Conservation (phyloP, 768 basidiomycete species). For the Pleurotus giganteus region DNA sequence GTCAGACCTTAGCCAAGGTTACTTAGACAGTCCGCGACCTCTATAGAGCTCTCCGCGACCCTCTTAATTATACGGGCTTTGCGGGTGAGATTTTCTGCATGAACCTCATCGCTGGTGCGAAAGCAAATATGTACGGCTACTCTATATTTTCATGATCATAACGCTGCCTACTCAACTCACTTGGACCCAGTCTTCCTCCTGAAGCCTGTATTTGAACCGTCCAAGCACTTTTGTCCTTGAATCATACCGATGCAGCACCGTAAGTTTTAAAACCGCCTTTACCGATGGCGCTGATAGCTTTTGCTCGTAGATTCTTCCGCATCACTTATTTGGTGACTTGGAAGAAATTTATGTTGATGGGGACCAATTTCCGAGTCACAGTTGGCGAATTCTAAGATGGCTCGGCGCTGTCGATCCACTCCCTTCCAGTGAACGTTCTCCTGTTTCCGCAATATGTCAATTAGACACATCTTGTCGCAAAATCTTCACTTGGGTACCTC, state of each 20-base stretch:
- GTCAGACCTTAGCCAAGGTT: slow-evolving; percentile 9
- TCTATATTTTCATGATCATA: neutral
- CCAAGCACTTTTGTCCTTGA: slow-evolving; percentile 21
- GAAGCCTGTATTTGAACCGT: slow-evolving; percentile 11
- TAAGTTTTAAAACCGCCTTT: slow-evolving; percentile 13
- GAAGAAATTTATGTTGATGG: slow-evolving; percentile 5
- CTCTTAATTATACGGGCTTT: slow-evolving; percentile 14
- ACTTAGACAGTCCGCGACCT: slow-evolving; percentile 9
- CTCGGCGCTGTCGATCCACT: too few species aligned
- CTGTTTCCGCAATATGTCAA: too few species aligned
- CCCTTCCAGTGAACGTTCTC: too few species aligned
- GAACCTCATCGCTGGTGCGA: neutral
- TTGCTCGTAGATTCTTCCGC: slow-evolving; percentile 22
- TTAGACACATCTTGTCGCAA: too few species aligned
- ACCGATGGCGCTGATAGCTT: neutral
- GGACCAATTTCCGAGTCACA: neutral
- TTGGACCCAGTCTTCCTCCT: neutral
- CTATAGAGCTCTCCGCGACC: slow-evolving; percentile 17
- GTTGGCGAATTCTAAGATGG: neutral
- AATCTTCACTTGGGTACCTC: too few species aligned
- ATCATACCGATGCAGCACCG: slow-evolving; percentile 25
- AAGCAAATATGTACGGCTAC: slow-evolving; percentile 10
- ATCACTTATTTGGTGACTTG: slow-evolving; percentile 15
- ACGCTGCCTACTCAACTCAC: neutral
- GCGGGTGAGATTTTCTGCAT: slow-evolving; percentile 15